Percentiles rank a stretch among this genome's conserved stretches.
Conservation (phyloP, 768 basidiomycete species). For the Cyathus striatus region DNA sequence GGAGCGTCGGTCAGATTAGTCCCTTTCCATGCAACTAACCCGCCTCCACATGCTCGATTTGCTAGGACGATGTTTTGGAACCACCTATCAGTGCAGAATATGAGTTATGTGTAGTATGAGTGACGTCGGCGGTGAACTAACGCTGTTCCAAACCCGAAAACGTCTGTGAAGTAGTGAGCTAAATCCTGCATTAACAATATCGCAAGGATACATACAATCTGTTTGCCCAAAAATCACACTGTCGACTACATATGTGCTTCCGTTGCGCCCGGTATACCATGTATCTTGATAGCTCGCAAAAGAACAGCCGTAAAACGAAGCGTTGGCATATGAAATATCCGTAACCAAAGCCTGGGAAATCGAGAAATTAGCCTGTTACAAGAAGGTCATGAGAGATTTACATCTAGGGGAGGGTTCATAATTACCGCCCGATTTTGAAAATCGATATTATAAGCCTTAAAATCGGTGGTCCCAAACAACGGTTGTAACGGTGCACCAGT, state of each 20-base stretch:
- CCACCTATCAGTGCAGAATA: slow-evolving; percentile 35
- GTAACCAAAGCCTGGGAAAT: slow-evolving; percentile 61
- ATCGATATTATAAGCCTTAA: slow-evolving; percentile 63
- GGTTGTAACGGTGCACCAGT: slow-evolving; percentile 50
- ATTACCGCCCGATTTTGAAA: slow-evolving; percentile 63
- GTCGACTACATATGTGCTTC: slow-evolving; percentile 55
- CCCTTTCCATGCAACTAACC: slow-evolving; percentile 62
- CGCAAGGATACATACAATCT: slow-evolving; percentile 41
- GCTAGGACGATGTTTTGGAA: slow-evolving; percentile 57
- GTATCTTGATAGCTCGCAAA: slow-evolving; percentile 64
- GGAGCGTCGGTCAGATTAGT: slow-evolving; percentile 47
- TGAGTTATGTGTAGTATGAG: not conserved
- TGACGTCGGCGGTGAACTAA: too few relatives aligned
- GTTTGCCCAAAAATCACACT: slow-evolving; percentile 60
- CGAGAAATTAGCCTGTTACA: slow-evolving; percentile 48
- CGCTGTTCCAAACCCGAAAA: slow-evolving; percentile 61
- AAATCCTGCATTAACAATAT: not conserved
- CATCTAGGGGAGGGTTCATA: slow-evolving; percentile 3
- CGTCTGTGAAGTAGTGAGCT: slow-evolving; percentile 25
- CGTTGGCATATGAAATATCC: slow-evolving; percentile 60
- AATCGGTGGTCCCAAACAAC: slow-evolving; percentile 49
- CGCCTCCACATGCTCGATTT: slow-evolving; percentile 61
- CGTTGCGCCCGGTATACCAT: slow-evolving; percentile 57
- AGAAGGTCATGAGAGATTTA: not conserved
- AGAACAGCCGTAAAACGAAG: slow-evolving; percentile 60